Evolutionary conservation across 345 rosid species (phyloP).

Genomic region (Salix exigua): DNA sequence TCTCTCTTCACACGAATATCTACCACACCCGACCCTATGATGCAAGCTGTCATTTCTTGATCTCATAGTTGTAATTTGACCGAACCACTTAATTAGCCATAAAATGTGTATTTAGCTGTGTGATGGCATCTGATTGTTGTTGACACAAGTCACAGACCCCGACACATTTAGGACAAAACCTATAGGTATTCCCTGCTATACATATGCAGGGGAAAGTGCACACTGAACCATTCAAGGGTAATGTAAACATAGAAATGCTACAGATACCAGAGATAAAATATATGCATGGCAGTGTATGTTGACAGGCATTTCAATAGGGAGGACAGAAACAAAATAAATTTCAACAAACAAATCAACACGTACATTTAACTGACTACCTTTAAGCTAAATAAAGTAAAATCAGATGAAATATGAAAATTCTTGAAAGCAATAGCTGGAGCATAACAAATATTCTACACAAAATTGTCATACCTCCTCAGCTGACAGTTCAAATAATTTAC

Average conservation of each 20-base stretch:
- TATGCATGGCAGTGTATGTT: neutral
- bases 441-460: neutral
- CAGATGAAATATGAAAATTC: neutral
- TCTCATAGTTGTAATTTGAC: neutral
- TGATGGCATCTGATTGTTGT: neutral
- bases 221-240: neutral
- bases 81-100: neutral
- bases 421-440: neutral
- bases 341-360: neutral
- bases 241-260: neutral
- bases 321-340: neutral
- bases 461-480: constrained; percentile 23
- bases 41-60: neutral
- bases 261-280: neutral
- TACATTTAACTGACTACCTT: neutral
- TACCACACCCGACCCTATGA: neutral
- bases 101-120: neutral
- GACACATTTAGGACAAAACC: neutral
- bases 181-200: neutral
- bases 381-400: neutral
- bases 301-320: neutral
- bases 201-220: neutral
- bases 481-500: constrained; percentile 23
- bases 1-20: neutral
- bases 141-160: neutral